These are phyloP conservation scores for Patellifolia procumbens DNA, from an alignment of 179 eudicot species.

Conservation along the genomic window DNA sequence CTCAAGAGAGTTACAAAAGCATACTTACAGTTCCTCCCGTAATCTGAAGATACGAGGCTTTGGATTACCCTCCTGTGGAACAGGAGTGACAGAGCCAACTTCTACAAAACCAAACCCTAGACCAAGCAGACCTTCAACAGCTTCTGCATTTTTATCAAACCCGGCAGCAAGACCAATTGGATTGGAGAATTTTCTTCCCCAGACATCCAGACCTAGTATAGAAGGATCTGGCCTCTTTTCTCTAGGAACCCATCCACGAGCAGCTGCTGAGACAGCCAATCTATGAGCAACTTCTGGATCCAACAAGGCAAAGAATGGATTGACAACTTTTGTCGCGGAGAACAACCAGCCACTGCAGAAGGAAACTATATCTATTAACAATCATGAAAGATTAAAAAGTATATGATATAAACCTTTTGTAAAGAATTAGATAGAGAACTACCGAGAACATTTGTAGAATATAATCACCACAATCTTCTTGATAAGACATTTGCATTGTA, in stretches of 20 bases:
- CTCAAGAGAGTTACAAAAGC: conserved; percentile 22
- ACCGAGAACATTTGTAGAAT: background rate
- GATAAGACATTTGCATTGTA: background rate
- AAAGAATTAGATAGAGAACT: background rate
- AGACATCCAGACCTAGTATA: conserved; percentile 79
- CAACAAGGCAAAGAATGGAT: conserved; percentile 87
- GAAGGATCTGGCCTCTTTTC: conserved; percentile 90
- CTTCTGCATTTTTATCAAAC: conserved; percentile 99
- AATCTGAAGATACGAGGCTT: conserved; percentile 97
- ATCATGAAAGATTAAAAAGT: background rate
- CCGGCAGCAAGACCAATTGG: conserved; percentile 98
- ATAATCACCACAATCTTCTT: background rate
- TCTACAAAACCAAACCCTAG: conserved; percentile 95
- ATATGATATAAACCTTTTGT: conserved; percentile 3
- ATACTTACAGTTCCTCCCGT: conserved; percentile 77
- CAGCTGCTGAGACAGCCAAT: conserved; percentile 83
- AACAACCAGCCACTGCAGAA: conserved; percentile 94
- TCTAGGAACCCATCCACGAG: conserved; percentile 97
- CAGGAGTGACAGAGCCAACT: conserved; percentile 96
- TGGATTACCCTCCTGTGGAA: conserved; percentile 95
- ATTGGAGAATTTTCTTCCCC: conserved; percentile 97
- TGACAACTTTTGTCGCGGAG: conserved; percentile 91
- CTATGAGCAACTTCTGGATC: conserved; percentile 93
- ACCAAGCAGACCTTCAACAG: conserved; percentile 96
- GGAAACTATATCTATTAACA: conserved; percentile 15